Evolutionary conservation across 306 rosid genomes (phyloP), one percentile per base, ranked within the genome.

Genomic region (Quercus berberidifolia): DNA sequence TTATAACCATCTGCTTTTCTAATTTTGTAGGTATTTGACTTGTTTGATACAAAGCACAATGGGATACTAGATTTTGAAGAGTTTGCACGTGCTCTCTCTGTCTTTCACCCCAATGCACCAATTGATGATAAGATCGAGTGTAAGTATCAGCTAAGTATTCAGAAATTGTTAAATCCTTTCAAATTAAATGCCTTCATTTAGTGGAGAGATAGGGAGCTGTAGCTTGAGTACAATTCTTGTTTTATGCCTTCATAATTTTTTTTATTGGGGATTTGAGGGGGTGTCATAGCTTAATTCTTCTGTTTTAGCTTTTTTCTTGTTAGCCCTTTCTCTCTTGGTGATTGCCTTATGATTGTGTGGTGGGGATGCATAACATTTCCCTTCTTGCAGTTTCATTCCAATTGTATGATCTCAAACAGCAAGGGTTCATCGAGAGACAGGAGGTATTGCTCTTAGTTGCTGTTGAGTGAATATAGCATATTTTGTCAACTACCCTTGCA

Each of bases 31-130:
- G 98, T 93, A 76, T 91, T 91, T 86, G 93, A 93, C 71, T 83
- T 90, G 90, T 93, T 93, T 79, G 97, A 91, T 74, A 78, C 78
- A 73, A 83, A 86, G 78, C 91, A 91, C 31, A 81, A 79, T 70
- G 97, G 97, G 58, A 83, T 82, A 74, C 94, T 93, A 58, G 92
- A 85, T 87, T 93, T 93, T 81, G 85, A 86, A 70, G 94, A 87
- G 82, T 93, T 93, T 87, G 98, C 93, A 12, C 90, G 81, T 78
- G 91, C 97, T 80, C 90, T 93, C 56, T 93, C 98, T 19, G 87
- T 91, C 83, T 93, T 93, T 81, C 98, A 93, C 83, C 98, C 97
- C 54, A 89, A 78, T 81, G 97, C 97, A 75, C 75, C 90, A 54
- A 68, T 87, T 51, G 93, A 90, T 65, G 92, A 87, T 62, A 93